phyloP scores from a whole-genome alignment of 768 basidiomycete species.

The Boletellus sp. region DNA sequence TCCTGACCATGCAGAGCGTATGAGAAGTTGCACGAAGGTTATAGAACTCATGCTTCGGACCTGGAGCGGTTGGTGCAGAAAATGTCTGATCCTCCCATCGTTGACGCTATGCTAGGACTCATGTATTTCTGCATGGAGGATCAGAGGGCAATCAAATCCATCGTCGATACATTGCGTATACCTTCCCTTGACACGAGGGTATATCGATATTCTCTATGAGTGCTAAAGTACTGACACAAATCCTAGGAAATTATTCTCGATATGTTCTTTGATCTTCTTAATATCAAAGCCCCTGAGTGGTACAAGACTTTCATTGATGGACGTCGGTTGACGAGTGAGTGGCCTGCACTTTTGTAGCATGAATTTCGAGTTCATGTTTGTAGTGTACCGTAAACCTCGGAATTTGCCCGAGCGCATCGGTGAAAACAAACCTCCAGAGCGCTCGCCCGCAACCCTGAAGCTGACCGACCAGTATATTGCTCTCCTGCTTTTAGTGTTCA shows the following conservation, averaged over 20 bases:
- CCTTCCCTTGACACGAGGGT: slow-evolving; percentile 86
- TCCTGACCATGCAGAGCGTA: slow-evolving; percentile 69
- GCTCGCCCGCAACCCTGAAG: slow-evolving; percentile 57
- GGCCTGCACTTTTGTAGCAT: background rate
- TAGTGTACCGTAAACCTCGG: slow-evolving; percentile 65
- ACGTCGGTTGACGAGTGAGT: slow-evolving; percentile 78
- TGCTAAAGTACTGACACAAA: slow-evolving; percentile 10
- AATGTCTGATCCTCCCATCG: background rate
- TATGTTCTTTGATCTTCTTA: slow-evolving; percentile 89
- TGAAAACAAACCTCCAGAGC: slow-evolving; percentile 44
- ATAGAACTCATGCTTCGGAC: slow-evolving; percentile 82
- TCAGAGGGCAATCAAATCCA: slow-evolving; percentile 77
- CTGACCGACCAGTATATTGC: slow-evolving; percentile 92
- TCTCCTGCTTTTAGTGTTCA: slow-evolving; percentile 76
- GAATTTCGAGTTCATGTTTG: background rate
- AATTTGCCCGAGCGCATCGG: slow-evolving; percentile 29
- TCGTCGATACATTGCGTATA: slow-evolving; percentile 83
- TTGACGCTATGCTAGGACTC: slow-evolving; percentile 50
- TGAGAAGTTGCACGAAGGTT: slow-evolving; percentile 73
- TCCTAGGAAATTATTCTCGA: slow-evolving; percentile 88
- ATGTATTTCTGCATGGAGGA: slow-evolving; percentile 94
- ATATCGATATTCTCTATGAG: slow-evolving; percentile 2
- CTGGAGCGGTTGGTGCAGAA: slow-evolving; percentile 76
- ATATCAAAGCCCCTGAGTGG: slow-evolving; percentile 91
- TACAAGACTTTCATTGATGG: slow-evolving; percentile 90